Base-by-base conservation (phyloP, 2,329 filamentous ascomycete genomes). In the Arthroderma uncinatum region DNA sequence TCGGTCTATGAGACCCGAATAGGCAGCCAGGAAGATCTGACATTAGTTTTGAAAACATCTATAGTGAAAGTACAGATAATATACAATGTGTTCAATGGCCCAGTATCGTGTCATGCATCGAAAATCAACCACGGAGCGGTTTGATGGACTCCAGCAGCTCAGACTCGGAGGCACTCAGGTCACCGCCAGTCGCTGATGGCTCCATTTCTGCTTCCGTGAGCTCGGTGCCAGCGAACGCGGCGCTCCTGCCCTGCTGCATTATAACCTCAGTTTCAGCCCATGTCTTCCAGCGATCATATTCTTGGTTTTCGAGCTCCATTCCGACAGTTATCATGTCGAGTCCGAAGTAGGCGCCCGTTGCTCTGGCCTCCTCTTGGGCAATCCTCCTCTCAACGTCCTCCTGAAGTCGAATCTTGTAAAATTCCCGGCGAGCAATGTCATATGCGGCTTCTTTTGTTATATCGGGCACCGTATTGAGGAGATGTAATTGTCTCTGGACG, bases 291-390 rank as follows among this genome's bases (percentile, higher is more conserved):
- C 78, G 76, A 72, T 96, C 88, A 71, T 84, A 95, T 59, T 83
- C 78, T 64, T 79, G 73, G 73, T 94, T 84, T 73, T 98, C 93
- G 55, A 95, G 78, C 61, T 84, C 76, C 82, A 93, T 87, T 62
- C 88, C 84, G 57, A 95, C 77, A 59, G 95, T 85, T 54, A 90
- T 70, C 59, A 81, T 79, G 42, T 82, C 78, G 71, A 85, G 87
- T 70, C 89, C 89, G 70, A 97, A 97, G 77, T 89, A 89, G 54
- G 90, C 91, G 55, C 93, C 93, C 4, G 87, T 85, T 65, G 87
- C 82, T 61, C 84, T 78, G 28, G 93, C 92, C 73, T 98, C 93
- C 74, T 98, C 93, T 53, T 83, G 79, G 6, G 92, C 88, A 59
- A 98, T 80, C 64, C 91, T 84, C 64, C 82, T 80, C 74, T 92